Base-by-base conservation (phyloP, 202 grass and related monocot genomes). In the Setaria italica region DNA sequence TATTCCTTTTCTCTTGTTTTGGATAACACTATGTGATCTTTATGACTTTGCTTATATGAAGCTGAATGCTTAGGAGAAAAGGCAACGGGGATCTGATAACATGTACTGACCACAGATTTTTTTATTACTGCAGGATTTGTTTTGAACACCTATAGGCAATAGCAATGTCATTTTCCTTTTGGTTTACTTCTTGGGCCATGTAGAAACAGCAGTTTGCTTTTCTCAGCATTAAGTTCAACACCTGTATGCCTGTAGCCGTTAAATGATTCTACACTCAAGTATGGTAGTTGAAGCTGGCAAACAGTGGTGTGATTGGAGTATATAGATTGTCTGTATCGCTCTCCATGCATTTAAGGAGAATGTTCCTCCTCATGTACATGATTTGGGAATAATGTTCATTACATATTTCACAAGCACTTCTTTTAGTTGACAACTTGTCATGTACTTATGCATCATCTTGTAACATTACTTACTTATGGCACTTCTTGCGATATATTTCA, bases 301-400 rank as follows among this genome's bases (percentile, higher is more conserved):
- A 15, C 48, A 57, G 39, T 81, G 17, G 21, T 70, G 43, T 80
- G 29, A 51, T 66, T 70, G n/a, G 13, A 63, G 53, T 69, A 55
- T 6, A 5, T 77, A 55, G 34, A 76, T 76, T 74, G 11, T 81
- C 25, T 19, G n/a, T 45, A 21, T 48, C 39, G 56, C 68, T 30
- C 72, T 60, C 72, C 25, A 30, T 62, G 58, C 35, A 63, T 79
- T 72, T 19, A 58, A 67, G 35, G 29, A 64, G 47, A 70, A 63
- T 81, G 53, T 85, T 71, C 10, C 54, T 30, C 46, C 32, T 53
- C 3, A 43, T 80, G 47, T 37, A 1, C 70, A 56, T 19, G 5
- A 43, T 70, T 75, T 81, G 62, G 56, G 74, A 78, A 79, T 79
- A 49, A 79, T 78, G 66, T 47, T 88, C 17, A 20, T 21, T 89